Base-by-base conservation (phyloP, 345 rosid genomes). In the Lenwebbia sp. region DNA sequence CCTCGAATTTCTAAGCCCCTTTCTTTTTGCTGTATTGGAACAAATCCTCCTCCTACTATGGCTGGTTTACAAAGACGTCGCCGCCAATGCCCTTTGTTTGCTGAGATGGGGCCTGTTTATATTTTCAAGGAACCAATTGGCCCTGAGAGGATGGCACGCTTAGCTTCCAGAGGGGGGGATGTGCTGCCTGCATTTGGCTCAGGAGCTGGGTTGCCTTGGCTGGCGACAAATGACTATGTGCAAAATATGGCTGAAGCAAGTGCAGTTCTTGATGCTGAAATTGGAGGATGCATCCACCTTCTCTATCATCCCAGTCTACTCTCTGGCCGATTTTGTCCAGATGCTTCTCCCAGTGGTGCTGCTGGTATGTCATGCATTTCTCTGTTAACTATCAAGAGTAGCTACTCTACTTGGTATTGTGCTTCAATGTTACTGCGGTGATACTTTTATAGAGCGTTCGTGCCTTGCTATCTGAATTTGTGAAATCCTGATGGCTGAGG, bases 21-120 rank as follows among this genome's bases (percentile, higher is more conserved):
- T 85, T 93, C 99, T 26, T 97, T 97, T 91, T 97, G 99, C 91
- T 96, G 99, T 93, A 93, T 96, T 82, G 99, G 99, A 81, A 97
- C 99, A 87, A 97, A 97, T 88, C 99, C 99, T 41, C 99, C 99
- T 88, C 98, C 99, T 84, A 96, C 98, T 54, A 93, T 97, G 93
- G 98, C 99, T 87, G 99, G 99, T 85, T 92, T 97, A 87, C 99
- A 97, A 89, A 99, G 98, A 50, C 98, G 98, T n/a, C 99, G 98
- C 41, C 96, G 99, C 84, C 99, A 96, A 86, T 96, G 98, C 88
- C 99, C 99, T 86, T 89, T 97, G 88, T 97, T 97, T 93, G 99
- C 99, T 82, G 99, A 97, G 93, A 95, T 96, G 97, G 99, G 99
- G 47, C 97, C 99, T 85, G 87, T 97, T 87, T 96, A 97, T 92